Conservation (phyloP, 192 early-diverging fungal genomes). For the Chytriomyces confervae region DNA sequence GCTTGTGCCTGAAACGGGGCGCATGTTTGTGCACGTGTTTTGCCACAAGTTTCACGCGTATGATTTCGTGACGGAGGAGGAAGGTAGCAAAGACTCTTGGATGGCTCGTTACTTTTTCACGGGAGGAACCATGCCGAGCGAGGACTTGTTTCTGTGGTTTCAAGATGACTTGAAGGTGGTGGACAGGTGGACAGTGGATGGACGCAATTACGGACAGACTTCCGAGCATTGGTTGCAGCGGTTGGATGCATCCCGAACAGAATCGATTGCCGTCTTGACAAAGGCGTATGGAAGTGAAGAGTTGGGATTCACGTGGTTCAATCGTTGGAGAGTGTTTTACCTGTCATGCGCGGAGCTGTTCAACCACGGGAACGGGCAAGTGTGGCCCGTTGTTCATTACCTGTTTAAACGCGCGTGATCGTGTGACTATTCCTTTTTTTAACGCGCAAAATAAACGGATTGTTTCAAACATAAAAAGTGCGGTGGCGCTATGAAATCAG, state of each 20-base stretch:
- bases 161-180: constrained; percentile 59
- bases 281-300: constrained; percentile 54
- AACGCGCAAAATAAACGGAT: no score
- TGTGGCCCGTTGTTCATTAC: constrained; percentile 70
- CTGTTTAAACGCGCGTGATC: constrained; percentile 46
- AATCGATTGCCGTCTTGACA: constrained; percentile 49
- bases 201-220: constrained; percentile 64
- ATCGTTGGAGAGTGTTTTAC: constrained; percentile 71
- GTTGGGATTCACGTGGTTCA: constrained; percentile 59
- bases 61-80: constrained; percentile 61
- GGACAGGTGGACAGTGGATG: constrained; percentile 68
- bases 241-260: constrained; percentile 54
- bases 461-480: no score
- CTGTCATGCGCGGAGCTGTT: constrained; percentile 62
- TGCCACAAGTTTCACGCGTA: constrained; percentile 61
- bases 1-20: constrained; percentile 61
- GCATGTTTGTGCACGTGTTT: constrained; percentile 70
- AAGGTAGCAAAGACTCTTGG: constrained; percentile 43
- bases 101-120: constrained; percentile 71
- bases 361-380: constrained; percentile 59
- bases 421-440: no score
- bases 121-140: constrained; percentile 59
- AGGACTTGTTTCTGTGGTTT: constrained; percentile 67
- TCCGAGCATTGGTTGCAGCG: constrained; percentile 59
- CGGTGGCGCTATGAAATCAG: no score